These are phyloP conservation scores for Prunus yedoensis DNA, from an alignment of 331 rosid genomes.

Conservation along the genomic window DNA sequence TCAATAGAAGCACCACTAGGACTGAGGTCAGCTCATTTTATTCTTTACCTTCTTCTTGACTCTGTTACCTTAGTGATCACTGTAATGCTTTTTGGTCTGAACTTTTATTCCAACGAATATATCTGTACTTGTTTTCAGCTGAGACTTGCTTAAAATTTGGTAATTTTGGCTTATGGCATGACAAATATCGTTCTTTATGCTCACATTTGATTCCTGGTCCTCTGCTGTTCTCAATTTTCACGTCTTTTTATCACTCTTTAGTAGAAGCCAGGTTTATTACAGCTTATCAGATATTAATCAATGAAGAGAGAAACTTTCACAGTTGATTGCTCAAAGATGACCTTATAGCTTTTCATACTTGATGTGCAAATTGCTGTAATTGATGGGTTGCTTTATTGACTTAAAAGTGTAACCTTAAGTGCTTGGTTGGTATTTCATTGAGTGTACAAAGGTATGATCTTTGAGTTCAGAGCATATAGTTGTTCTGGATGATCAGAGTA, in stretches of 20 bases:
- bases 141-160: neutral
- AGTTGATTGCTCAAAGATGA: neutral
- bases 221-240: neutral
- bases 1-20: conserved; percentile 70
- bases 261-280: neutral
- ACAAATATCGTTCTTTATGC: neutral
- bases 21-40: conserved; percentile 58
- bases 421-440: neutral
- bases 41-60: neutral
- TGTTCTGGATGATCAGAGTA: neutral
- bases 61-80: no score
- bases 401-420: neutral
- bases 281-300: neutral
- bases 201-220: neutral
- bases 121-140: conserved; percentile 8
- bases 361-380: neutral
- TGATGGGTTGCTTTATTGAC: neutral
- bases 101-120: neutral
- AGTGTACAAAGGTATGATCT: neutral
- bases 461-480: neutral
- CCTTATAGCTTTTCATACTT: neutral
- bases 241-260: neutral
- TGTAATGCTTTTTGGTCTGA: no score
- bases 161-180: neutral
- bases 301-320: neutral